Base-by-base conservation (phyloP, 2,329 filamentous ascomycete species). In the Ophiocordyceps camponoti-leonardi region DNA sequence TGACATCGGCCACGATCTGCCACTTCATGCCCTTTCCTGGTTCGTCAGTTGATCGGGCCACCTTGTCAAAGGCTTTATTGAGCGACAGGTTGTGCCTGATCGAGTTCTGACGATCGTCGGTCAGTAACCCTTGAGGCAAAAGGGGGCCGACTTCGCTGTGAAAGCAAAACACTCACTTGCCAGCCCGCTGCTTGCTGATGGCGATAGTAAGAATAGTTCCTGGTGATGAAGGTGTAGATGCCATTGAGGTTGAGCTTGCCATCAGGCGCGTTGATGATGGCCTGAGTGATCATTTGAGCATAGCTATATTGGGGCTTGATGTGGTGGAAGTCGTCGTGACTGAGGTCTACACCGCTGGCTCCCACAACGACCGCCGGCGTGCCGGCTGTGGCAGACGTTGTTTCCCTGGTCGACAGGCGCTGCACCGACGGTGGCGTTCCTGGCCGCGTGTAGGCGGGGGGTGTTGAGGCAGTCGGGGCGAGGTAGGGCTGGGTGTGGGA, bases 21-120 rank as follows among this genome's bases (percentile, higher is more conserved):
- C 92, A 98, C 60, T 96, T 96, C 87, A 95, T 96, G 26, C 92
- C 92, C 61, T 98, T 98, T 13, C 92, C 92, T 20, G 92, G 92
- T 60, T 98, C 92, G 54, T 96, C 86, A 0, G 87, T 94, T 16
- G 85, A 81, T 42, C 92, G 81, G 3, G 92, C 84, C 10, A 94
- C 83, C 62, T 98, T 98, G 54, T 87, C 81, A 57, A 98, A 98
- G 0, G 83, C 79, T 60, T 95, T 94, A 62, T 94, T 96, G 40
- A 98, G 66, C 1, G 92, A 96, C 14, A 98, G 65, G 54, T 98
- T 98, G 61, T 98, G 92, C 13, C 92, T 81, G 52, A 98, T 98
- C 0, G 87, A 95, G 61, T 98, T 98, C 78, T 86, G 41, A 19
- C 11, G 42, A 33, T 12, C 8, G 6, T 3, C 7, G 18, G 35